These are phyloP conservation scores for Furcasterigmium sp. DNA, from an alignment of 2,329 filamentous ascomycete species.

Conservation along the genomic window DNA sequence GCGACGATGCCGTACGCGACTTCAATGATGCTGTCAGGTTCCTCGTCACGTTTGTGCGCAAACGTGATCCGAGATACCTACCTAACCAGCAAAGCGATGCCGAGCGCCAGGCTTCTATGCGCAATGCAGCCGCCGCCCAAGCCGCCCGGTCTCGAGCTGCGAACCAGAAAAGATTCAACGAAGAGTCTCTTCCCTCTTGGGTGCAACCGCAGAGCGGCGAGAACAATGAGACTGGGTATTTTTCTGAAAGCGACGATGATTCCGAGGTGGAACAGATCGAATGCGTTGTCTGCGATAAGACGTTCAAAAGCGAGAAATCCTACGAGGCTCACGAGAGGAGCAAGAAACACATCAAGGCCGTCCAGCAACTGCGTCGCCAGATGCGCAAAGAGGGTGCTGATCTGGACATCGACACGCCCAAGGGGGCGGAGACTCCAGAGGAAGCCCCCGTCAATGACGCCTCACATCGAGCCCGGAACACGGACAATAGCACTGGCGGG, in stretches of 20 bases:
- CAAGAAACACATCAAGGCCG: conserved; percentile 89
- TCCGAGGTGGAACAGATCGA: conserved; percentile 57
- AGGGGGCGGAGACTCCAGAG: background rate
- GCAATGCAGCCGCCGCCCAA: conserved; percentile 76
- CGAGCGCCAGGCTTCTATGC: conserved; percentile 72
- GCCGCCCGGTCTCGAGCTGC: conserved; percentile 77
- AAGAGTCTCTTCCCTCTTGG: conserved; percentile 66
- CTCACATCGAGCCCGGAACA: no score
- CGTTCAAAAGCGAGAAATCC: conserved; percentile 88
- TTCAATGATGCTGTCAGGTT: conserved; percentile 91
- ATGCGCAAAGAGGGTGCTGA: conserved; percentile 77
- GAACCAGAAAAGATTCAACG: conserved; percentile 68
- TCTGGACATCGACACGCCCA: conserved; percentile 39
- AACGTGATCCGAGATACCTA: conserved; percentile 82
- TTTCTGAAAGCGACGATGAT: conserved; percentile 54
- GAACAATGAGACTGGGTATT: conserved; percentile 46
- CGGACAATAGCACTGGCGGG: no score
- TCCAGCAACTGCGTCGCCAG: conserved; percentile 72
- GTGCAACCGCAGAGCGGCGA: conserved; percentile 53
- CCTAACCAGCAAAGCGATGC: conserved; percentile 72
- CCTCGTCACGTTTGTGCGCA: conserved; percentile 81
- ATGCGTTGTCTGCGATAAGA: conserved; percentile 73
- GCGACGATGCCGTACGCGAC: conserved; percentile 77
- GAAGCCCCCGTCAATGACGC: background rate
- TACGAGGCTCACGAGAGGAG: conserved; percentile 89